Percentiles rank a stretch among this genome's conserved stretches.
Evolutionary conservation across 345 rosid species (phyloP).

Genomic region (Lumnitzera littorea): DNA sequence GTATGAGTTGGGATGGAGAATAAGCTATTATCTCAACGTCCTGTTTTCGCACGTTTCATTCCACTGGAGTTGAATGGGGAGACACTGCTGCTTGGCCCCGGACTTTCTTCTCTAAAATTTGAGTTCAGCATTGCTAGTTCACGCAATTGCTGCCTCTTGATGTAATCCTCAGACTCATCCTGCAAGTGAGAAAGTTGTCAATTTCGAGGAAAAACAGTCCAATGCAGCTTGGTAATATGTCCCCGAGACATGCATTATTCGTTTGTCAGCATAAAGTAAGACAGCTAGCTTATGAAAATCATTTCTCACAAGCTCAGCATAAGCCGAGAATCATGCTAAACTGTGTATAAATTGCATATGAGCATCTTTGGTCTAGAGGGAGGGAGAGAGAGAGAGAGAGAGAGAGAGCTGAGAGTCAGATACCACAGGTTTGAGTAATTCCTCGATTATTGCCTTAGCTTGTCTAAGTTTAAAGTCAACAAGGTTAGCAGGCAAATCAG

Average conservation of each 20-base stretch:
- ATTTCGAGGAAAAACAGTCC: neutral
- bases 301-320: too few species aligned
- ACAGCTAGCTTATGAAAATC: too few species aligned
- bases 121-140: conserved; percentile 90
- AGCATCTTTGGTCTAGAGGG: too few species aligned
- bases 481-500: conserved; percentile 57
- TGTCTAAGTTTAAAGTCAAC: conserved; percentile 59
- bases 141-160: conserved; percentile 92
- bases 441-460: conserved; percentile 79
- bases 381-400: too few species aligned
- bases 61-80: conserved; percentile 95
- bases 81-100: conserved; percentile 90
- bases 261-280: too few species aligned
- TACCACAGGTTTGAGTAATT: conserved; percentile 90
- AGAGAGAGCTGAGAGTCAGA: conserved; percentile 6
- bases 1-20: conserved; percentile 16
- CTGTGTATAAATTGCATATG: too few species aligned
- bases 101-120: conserved; percentile 89
- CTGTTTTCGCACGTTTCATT: conserved; percentile 95
- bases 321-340: too few species aligned
- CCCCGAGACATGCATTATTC: too few species aligned
- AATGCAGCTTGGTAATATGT: neutral
- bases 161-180: conserved; percentile 95
- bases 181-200: conserved; percentile 17
- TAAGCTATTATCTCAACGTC: conserved; percentile 40